These are phyloP conservation scores for Metschnikowia hibisci DNA, from an alignment of 805 yeast genomes.

Conservation along the genomic window DNA sequence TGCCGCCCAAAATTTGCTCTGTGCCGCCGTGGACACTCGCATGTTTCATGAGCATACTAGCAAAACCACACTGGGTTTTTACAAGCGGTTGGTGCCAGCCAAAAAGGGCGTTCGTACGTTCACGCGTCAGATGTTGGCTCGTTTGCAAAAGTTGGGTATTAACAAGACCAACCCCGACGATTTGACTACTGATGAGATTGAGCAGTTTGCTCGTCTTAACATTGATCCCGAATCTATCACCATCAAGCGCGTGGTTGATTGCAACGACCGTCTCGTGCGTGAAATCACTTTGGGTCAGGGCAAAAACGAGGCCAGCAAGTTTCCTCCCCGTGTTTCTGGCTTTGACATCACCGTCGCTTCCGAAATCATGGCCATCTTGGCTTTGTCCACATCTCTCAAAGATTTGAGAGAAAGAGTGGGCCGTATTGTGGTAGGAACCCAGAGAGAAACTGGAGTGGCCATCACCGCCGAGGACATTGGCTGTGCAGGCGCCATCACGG, in stretches of 20 bases:
- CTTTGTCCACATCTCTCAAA: slow-evolving; percentile 68
- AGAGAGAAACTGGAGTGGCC: slow-evolving; percentile 64
- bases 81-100: slow-evolving; percentile 79
- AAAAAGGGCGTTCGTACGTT: slow-evolving; percentile 78
- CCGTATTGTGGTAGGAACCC: slow-evolving; percentile 82
- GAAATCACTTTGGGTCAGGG: slow-evolving; percentile 89
- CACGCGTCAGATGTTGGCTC: slow-evolving; percentile 71
- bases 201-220: slow-evolving; percentile 74
- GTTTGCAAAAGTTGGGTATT: slow-evolving; percentile 80
- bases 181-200: slow-evolving; percentile 71
- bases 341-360: slow-evolving; percentile 96
- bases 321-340: slow-evolving; percentile 79
- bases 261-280: slow-evolving; percentile 87
- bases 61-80: slow-evolving; percentile 70
- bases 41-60: slow-evolving; percentile 93
- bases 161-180: slow-evolving; percentile 74
- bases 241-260: slow-evolving; percentile 90
- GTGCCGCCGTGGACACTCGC: slow-evolving; percentile 96
- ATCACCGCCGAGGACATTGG: slow-evolving; percentile 94
- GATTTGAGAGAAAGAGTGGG: slow-evolving; percentile 90
- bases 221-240: slow-evolving; percentile 89
- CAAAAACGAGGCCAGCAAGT: slow-evolving; percentile 77
- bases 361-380: slow-evolving; percentile 94
- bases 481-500: slow-evolving; percentile 93
- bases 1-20: slow-evolving; percentile 87